These are phyloP conservation scores for Bretschneidera sinensis DNA, from an alignment of 345 rosid genomes.

Conservation along the genomic window DNA sequence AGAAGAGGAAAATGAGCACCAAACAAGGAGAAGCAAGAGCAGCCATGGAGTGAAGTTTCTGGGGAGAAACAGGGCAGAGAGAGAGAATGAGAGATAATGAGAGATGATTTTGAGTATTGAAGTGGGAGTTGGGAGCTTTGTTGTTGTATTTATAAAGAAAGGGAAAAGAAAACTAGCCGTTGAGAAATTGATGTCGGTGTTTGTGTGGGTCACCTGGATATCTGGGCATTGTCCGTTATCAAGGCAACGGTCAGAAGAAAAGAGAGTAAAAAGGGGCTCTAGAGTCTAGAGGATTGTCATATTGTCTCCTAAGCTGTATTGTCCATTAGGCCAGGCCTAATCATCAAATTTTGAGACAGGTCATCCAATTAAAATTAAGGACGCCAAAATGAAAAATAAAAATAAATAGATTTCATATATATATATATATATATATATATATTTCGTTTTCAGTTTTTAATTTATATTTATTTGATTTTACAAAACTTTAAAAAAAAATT, in stretches of 20 bases:
- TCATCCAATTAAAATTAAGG: too few relatives aligned
- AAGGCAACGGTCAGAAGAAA: conserved; percentile 13
- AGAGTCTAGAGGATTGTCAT: not conserved
- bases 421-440: too few relatives aligned
- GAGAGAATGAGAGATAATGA: not conserved
- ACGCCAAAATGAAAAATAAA: too few relatives aligned
- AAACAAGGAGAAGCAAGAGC: conserved; percentile 18
- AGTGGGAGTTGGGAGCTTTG: not conserved
- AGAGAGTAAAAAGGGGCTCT: not conserved
- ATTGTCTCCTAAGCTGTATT: too few relatives aligned
- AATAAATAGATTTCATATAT: too few relatives aligned
- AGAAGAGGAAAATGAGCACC: conserved; percentile 21
- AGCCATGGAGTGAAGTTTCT: conserved; percentile 19
- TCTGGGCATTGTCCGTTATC: conserved; percentile 3
- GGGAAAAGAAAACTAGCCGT: conserved; percentile 40
- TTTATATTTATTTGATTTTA: too few relatives aligned
- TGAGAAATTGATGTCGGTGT: conserved; percentile 13
- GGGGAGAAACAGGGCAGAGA: not conserved
- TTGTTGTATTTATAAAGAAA: not conserved
- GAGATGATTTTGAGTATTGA: not conserved
- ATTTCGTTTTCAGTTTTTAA: too few relatives aligned
- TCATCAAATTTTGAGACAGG: too few relatives aligned
- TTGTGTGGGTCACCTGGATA: conserved; percentile 2
- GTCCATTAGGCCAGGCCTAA: too few relatives aligned
- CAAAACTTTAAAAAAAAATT: too few relatives aligned